Percentiles rank a stretch among this genome's conserved stretches.
phyloP scores from a whole-genome alignment of 805 yeast species.

The Barnettozyma californica region DNA sequence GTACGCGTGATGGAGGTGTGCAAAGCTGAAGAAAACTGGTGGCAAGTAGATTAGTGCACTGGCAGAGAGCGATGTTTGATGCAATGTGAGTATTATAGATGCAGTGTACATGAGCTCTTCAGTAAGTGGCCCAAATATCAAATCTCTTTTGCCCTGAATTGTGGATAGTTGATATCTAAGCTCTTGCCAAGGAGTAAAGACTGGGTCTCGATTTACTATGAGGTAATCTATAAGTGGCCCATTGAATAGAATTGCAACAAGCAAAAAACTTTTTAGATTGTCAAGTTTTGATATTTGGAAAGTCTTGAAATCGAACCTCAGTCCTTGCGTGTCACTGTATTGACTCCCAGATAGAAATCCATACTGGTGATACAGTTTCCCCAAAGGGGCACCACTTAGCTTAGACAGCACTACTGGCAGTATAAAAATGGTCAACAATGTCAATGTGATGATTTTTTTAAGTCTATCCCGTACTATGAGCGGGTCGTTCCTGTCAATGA shows the following conservation, averaged over 20 bases:
- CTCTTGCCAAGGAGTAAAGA: slow-evolving; percentile 13
- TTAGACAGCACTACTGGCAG: slow-evolving; percentile 11
- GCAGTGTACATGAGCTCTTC: slow-evolving; percentile 73
- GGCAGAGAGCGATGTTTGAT: slow-evolving; percentile 21
- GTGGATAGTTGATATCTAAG: slow-evolving; percentile 22
- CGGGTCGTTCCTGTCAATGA: slow-evolving; percentile 36
- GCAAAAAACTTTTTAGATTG: slow-evolving; percentile 17
- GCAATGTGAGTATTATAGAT: slow-evolving; percentile 29
- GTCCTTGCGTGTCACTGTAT: slow-evolving; percentile 1
- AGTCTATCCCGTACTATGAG: slow-evolving; percentile 38
- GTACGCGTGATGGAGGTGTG: slow-evolving; percentile 73
- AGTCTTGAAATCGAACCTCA: slow-evolving; percentile 2
- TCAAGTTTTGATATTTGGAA: slow-evolving; percentile 14
- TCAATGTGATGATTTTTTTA: slow-evolving; percentile 26
- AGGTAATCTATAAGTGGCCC: slow-evolving; percentile 43
- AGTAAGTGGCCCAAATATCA: slow-evolving; percentile 66
- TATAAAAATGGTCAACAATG: neutral
- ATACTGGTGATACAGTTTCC: slow-evolving; percentile 15
- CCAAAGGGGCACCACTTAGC: slow-evolving; percentile 6
- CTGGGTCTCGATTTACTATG: slow-evolving; percentile 18
- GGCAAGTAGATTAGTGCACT: slow-evolving; percentile 33
- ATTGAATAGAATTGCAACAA: slow-evolving; percentile 37
- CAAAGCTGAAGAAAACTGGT: slow-evolving; percentile 68
- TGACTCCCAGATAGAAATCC: slow-evolving; percentile 36
- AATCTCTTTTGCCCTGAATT: slow-evolving; percentile 47